Conservation (phyloP, 768 basidiomycete genomes). For the Phlebiopsis flavidoalba region DNA sequence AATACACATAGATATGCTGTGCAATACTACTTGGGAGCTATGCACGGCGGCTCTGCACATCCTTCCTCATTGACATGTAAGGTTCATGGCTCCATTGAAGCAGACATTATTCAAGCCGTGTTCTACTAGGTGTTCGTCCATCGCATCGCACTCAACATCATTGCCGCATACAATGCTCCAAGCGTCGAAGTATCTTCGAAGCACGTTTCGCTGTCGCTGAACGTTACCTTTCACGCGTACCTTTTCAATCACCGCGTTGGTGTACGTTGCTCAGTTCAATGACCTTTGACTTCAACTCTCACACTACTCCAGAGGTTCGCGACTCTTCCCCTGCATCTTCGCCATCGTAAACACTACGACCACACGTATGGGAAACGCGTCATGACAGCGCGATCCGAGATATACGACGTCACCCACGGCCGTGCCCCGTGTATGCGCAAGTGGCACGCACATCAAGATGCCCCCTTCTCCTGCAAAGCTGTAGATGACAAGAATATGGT, state of each 20-base stretch:
- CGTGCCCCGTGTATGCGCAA: constrained; percentile 18
- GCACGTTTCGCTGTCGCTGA: neutral
- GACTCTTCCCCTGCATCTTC: no score
- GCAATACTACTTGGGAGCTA: constrained; percentile 15
- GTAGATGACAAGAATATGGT: neutral
- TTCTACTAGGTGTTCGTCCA: neutral
- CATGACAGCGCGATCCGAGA: constrained; percentile 3
- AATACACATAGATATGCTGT: constrained; percentile 20
- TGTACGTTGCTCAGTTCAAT: neutral
- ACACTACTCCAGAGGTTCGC: neutral
- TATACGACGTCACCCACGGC: constrained; percentile 1
- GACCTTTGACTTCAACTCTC: neutral
- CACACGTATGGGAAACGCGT: neutral
- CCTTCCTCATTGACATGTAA: constrained; percentile 21
- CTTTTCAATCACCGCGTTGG: no score
- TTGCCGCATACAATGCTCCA: neutral
- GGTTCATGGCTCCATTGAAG: neutral
- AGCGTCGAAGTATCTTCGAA: neutral
- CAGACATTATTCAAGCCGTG: neutral
- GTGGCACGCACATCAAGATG: constrained; percentile 18
- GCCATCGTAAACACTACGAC: constrained; percentile 1
- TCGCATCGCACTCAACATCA: neutral
- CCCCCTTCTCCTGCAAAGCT: constrained; percentile 12
- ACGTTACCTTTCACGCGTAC: constrained; percentile 6
- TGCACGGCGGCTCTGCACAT: constrained; percentile 24